Percentiles rank a stretch among this genome's conserved stretches.
Evolutionary conservation across 2,329 filamentous ascomycete genomes (phyloP).

Genomic region (Leptographium radiaticola): DNA sequence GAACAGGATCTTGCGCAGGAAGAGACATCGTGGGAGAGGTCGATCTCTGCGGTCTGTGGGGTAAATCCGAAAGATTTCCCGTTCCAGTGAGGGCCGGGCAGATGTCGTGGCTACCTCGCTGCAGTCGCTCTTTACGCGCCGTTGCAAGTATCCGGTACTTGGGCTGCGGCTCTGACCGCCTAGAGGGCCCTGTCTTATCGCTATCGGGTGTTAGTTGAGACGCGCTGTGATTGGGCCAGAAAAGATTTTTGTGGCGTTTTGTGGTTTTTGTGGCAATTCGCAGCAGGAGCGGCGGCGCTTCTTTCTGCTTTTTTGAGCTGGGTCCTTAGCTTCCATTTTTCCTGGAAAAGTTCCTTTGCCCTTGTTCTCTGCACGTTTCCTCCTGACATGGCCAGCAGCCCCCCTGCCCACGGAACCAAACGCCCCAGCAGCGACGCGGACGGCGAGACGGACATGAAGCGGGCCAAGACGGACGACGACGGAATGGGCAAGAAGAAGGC

Average conservation of each 20-base stretch:
- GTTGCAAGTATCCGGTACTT: no score
- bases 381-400: conserved; percentile 3
- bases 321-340: conserved; percentile 10
- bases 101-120: no score
- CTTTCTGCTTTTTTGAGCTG: not conserved
- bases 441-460: conserved; percentile 14
- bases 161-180: no score
- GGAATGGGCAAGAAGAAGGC: not conserved
- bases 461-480: conserved; percentile 14
- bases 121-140: no score
- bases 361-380: not conserved
- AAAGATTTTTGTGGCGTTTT: no score
- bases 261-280: conserved; percentile 6
- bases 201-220: not conserved
- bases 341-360: not conserved
- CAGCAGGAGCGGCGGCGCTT: not conserved
- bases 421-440: not conserved
- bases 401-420: not conserved
- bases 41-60: no score
- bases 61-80: no score
- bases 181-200: conserved; percentile 1
- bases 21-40: no score
- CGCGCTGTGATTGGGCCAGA: conserved; percentile 2
- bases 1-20: no score
- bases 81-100: no score